Evolutionary conservation across 2,329 filamentous ascomycete species (phyloP).

Genomic region (Fusarium buharicum): DNA sequence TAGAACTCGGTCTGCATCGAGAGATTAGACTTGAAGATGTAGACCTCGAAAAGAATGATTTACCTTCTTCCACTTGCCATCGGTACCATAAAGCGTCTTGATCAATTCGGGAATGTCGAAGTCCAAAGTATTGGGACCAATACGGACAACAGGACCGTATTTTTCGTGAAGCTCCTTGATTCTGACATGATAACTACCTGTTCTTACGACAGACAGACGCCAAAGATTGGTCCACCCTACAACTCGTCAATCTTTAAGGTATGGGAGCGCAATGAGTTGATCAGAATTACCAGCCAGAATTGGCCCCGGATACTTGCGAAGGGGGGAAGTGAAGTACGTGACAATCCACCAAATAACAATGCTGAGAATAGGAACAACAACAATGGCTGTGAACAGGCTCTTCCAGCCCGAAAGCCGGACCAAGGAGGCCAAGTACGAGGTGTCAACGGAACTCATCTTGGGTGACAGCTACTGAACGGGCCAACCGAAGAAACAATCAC

Average conservation of each 20-base stretch:
- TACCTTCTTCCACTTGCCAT: conserved; percentile 49
- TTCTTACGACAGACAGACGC: conserved; percentile 48
- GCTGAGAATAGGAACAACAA: conserved; percentile 26
- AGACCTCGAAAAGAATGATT: neutral
- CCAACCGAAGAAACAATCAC: neutral
- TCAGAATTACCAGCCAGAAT: conserved; percentile 28
- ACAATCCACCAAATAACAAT: conserved; percentile 31
- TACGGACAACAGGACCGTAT: conserved; percentile 54
- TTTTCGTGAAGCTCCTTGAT: conserved; percentile 51
- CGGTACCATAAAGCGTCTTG: conserved; percentile 51
- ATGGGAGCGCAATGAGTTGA: too few species aligned
- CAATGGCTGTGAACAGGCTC: conserved; percentile 7
- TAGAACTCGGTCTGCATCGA: conserved; percentile 32
- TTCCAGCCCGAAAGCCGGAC: conserved; percentile 21
- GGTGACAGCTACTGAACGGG: neutral
- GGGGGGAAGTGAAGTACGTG: conserved; percentile 26
- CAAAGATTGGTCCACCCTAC: conserved; percentile 51
- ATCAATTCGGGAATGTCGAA: conserved; percentile 52
- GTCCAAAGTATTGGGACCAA: conserved; percentile 53
- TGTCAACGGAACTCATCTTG: conserved; percentile 28
- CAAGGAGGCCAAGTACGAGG: conserved; percentile 17
- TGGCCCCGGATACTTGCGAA: conserved; percentile 33
- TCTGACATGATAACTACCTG: conserved; percentile 44
- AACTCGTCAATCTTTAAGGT: neutral
- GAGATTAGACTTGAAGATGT: neutral